Evolutionary conservation across 2,329 filamentous ascomycete species (phyloP), one percentile per base, ranked within the genome.

Genomic region (Scorias spongiosa): DNA sequence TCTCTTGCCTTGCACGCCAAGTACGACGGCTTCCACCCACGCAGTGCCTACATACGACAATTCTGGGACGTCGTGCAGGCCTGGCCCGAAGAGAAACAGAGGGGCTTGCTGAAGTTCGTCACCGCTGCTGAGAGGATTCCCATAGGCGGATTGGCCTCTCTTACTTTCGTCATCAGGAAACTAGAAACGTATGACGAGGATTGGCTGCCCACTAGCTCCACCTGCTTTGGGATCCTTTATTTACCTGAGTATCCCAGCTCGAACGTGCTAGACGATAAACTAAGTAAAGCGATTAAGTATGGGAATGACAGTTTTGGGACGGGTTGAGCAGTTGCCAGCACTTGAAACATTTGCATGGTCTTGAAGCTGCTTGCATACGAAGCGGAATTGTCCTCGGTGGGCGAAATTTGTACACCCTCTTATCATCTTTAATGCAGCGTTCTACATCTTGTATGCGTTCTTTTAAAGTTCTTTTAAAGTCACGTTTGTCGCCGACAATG

Each of bases 111-210:
- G 29, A 87, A 95, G 60, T 98, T 98, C 56, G 88, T 98, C 28
- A 98, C 91, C 11, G 89, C 89, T 0, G 89, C 81, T 54, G 88
- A 95, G 57, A 75, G 91, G 2, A 76, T 96, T 2, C 91, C 91
- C 0, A 84, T 94, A 0, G 87, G 84, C 15, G 91, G 91, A 2
- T 78, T 88, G 57, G 74, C 76, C 49, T 86, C 83, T 53, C 67
- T 96, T 40, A 79, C 83, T 55, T 96, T 96, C 61, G 76, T 84
- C 11, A 73, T 98, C 38, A 82, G 89, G 62, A 78, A 75, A 54
- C 86, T 87, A 57, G 78, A 84, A 12, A 70, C 78, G 44, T 81
- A 73, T 48, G 71, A 47, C 30, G n/a, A 72, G 51, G 62, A 68
- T 48, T 61, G 65, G 53, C 56, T 98, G 53, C 91, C 91, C 2